Conservation (phyloP, 306 rosid genomes). For the Luffa aegyptiaca region DNA sequence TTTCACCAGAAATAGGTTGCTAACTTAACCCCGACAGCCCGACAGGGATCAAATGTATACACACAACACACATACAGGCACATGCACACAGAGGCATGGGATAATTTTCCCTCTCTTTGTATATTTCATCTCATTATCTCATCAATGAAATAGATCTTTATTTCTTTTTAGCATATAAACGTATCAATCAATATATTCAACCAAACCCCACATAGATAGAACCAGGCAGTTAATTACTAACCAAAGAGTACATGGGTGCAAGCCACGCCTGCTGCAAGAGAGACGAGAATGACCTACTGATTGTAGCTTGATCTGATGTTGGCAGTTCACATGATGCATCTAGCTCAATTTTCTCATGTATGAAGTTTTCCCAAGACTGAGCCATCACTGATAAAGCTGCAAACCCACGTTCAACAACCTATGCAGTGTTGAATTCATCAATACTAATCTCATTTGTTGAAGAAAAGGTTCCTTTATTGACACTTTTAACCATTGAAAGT, state of each 20-base stretch:
- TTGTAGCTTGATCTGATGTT: constrained; percentile 35
- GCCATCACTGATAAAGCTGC: constrained; percentile 67
- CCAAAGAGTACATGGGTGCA: constrained; percentile 35
- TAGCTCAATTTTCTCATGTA: constrained; percentile 45
- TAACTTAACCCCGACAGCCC: no score
- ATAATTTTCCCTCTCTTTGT: not conserved
- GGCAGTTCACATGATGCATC: constrained; percentile 40
- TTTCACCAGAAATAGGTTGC: no score
- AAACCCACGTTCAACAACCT: constrained; percentile 72
- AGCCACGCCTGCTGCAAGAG: constrained; percentile 89
- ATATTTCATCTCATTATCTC: not conserved
- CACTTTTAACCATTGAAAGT: not conserved
- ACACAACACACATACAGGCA: no score
- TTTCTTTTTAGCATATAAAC: not conserved
- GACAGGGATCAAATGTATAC: no score
- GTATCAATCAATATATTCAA: constrained; percentile 5
- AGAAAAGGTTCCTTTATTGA: not conserved
- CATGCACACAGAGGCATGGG: not conserved
- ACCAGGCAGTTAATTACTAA: constrained; percentile 25
- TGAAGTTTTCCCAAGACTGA: constrained; percentile 57
- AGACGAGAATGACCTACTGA: constrained; percentile 51
- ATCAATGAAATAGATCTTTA: not conserved
- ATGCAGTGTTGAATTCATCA: constrained; percentile 11
- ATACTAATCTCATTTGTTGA: not conserved
- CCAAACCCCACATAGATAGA: not conserved